Evolutionary conservation across 2,329 filamentous ascomycete species (phyloP).

Genomic region (Erysiphe pulchra): DNA sequence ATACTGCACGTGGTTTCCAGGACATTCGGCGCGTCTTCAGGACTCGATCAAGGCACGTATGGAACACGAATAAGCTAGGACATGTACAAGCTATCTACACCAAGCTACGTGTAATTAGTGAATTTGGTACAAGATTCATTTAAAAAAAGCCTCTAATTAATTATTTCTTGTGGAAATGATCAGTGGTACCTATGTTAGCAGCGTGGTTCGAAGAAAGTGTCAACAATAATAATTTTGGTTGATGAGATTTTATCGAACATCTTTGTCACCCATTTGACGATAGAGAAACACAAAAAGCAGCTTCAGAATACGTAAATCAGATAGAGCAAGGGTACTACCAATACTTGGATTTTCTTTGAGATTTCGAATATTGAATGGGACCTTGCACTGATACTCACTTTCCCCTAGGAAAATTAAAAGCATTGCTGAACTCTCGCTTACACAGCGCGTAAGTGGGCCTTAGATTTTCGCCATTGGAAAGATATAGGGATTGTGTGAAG

Average conservation of each 20-base stretch:
- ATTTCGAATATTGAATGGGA: neutral
- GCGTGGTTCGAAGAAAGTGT: neutral
- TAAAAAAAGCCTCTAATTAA: too few relatives aligned
- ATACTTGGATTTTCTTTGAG: neutral
- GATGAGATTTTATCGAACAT: neutral
- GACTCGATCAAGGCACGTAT: too few relatives aligned
- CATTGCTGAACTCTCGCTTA: neutral
- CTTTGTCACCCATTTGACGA: neutral
- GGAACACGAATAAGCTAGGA: too few relatives aligned
- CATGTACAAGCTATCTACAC: too few relatives aligned
- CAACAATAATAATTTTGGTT: neutral
- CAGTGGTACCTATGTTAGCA: neutral
- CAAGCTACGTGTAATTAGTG: too few relatives aligned
- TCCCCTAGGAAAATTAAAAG: neutral
- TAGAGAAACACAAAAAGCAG: neutral
- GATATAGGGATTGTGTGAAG: neutral
- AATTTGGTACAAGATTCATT: too few relatives aligned
- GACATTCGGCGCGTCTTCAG: too few relatives aligned
- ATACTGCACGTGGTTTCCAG: too few relatives aligned
- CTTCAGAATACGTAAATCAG: neutral
- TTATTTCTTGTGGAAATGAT: too few relatives aligned
- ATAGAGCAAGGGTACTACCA: neutral
- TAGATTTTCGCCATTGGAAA: neutral
- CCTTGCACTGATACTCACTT: neutral
- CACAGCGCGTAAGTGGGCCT: neutral